A percentile compares a stretch with the other conserved stretches of the same genome.
These are phyloP conservation scores for Oryza glaberrima DNA, from an alignment of 176 grass and related monocot species.

Conservation along the genomic window DNA sequence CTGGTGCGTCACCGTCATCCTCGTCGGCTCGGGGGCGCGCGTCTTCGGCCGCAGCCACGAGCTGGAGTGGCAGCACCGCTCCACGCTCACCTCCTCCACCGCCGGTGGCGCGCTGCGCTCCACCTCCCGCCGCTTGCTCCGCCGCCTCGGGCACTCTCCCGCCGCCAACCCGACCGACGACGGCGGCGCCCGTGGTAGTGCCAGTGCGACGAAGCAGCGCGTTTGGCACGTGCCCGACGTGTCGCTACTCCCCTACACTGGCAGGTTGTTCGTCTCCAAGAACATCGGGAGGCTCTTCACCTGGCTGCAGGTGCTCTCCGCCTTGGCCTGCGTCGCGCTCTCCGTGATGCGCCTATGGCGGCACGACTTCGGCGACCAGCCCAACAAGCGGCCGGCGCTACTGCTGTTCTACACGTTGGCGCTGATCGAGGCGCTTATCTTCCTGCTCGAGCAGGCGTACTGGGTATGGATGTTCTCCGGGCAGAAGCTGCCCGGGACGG, in stretches of 20 bases:
- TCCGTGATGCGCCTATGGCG: conserved; percentile 50
- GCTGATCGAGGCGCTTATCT: conserved; percentile 66
- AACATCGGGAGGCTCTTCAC: conserved; percentile 47
- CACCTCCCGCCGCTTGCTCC: conserved; percentile 56
- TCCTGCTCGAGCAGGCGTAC: conserved; percentile 65
- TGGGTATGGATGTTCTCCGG: conserved; percentile 71
- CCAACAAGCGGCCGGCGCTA: conserved; percentile 52
- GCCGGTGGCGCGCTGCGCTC: conserved; percentile 23
- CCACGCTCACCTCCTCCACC: conserved; percentile 60
- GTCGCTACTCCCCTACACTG: conserved; percentile 49
- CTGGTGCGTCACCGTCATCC: conserved; percentile 77
- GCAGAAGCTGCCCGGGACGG: conserved; percentile 44
- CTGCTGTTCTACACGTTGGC: conserved; percentile 74
- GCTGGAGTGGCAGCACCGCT: conserved; percentile 94
- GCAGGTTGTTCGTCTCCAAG: conserved; percentile 46
- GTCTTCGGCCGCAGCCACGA: conserved; percentile 98
- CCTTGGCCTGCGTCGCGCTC: conserved; percentile 58
- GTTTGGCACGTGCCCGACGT: conserved; percentile 53
- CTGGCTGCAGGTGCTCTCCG: conserved; percentile 76
- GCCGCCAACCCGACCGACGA: background rate
- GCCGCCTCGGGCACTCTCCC: conserved; percentile 42
- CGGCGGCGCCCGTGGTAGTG: background rate
- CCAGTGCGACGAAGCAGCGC: conserved; percentile 20
- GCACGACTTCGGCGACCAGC: conserved; percentile 57
- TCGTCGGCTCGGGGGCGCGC: conserved; percentile 54